Evolutionary conservation across 441 rosid genomes (phyloP).

Genomic region (Croton laevigatus): DNA sequence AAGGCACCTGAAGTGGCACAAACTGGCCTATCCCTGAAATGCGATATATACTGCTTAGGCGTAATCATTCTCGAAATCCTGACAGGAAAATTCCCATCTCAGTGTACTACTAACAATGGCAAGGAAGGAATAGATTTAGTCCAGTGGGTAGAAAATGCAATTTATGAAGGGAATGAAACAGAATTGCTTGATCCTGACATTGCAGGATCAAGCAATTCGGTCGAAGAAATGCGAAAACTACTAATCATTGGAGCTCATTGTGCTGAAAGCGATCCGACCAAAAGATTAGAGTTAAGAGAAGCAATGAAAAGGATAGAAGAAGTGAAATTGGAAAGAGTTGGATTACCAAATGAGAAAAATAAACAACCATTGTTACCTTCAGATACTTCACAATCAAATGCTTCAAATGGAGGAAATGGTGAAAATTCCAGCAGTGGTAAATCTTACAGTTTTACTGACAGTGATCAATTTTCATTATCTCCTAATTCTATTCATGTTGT

Average conservation of each 20-base stretch:
- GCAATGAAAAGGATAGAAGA: constrained; percentile 42
- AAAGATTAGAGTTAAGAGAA: constrained; percentile 45
- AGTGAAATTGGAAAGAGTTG: constrained; percentile 22
- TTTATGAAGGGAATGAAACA: constrained; percentile 36
- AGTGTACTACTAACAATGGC: constrained; percentile 39
- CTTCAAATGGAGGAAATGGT: background rate
- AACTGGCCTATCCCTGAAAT: constrained; percentile 42
- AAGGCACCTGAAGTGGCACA: constrained; percentile 54
- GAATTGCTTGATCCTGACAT: constrained; percentile 67
- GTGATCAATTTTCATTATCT: constrained; percentile 2
- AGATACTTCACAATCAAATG: constrained; percentile 17
- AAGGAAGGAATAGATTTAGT: constrained; percentile 56
- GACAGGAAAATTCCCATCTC: constrained; percentile 63
- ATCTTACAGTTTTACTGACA: background rate
- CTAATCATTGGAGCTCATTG: constrained; percentile 57
- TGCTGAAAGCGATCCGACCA: constrained; percentile 39
- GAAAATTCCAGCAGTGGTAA: background rate
- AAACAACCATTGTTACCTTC: background rate
- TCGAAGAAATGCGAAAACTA: constrained; percentile 41
- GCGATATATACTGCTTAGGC: constrained; percentile 79
- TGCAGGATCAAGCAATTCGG: constrained; percentile 23
- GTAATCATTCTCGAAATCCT: constrained; percentile 65
- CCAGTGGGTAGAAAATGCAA: constrained; percentile 45
- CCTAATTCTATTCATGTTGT: background rate
- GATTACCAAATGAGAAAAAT: constrained; percentile 27